Percentiles rank a stretch among this genome's conserved stretches.
phyloP scores from a whole-genome alignment of 306 rosid genomes.

The Bauhinia variegata region DNA sequence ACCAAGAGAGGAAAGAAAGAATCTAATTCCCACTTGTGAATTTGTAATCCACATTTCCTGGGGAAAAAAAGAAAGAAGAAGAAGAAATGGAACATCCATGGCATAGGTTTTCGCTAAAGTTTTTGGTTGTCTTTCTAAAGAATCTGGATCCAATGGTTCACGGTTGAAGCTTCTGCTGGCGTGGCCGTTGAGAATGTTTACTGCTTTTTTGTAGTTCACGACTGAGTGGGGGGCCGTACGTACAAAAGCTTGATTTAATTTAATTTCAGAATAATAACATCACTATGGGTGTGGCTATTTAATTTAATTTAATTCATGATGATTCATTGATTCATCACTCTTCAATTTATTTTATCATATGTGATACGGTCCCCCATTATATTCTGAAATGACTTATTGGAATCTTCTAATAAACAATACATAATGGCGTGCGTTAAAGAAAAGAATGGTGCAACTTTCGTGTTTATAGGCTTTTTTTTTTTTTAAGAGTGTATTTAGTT shows the following conservation, averaged over 20 bases:
- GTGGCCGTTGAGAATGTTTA: neutral
- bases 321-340: neutral
- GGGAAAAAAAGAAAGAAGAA: neutral
- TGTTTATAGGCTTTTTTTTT: neutral
- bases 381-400: conserved; percentile 1
- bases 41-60: neutral
- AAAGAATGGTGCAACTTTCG: neutral
- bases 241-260: neutral
- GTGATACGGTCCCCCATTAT: neutral
- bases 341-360: neutral
- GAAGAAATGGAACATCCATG: neutral
- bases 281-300: neutral
- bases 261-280: neutral
- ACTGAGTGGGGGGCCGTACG: neutral
- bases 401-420: conserved; percentile 5
- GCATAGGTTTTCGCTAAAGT: neutral
- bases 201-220: conserved; percentile 15
- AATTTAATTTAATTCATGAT: neutral
- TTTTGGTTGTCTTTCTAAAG: neutral
- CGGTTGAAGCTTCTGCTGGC: no score
- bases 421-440: neutral
- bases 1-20: neutral
- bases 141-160: neutral
- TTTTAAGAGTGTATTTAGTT: no score
- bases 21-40: conserved; percentile 14